Conservation (phyloP, 305 asterid species). For the Rubia occidens region DNA sequence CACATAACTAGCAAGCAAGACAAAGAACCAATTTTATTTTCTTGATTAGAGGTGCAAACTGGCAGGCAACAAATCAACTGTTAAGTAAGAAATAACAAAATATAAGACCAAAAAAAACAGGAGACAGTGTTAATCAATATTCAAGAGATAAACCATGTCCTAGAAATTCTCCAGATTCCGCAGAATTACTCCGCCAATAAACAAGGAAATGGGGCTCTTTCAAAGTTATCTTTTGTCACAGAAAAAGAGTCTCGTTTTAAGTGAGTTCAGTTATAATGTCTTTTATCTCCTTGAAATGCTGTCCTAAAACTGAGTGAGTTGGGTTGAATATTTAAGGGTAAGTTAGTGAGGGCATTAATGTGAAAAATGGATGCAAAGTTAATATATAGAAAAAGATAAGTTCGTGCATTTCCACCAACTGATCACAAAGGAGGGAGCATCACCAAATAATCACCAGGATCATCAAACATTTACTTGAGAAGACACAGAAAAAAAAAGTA, state of each 20-base stretch:
- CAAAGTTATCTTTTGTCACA: no score
- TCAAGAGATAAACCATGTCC: neutral
- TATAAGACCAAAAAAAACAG: neutral
- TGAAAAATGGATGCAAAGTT: neutral
- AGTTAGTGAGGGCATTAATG: neutral
- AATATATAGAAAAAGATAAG: neutral
- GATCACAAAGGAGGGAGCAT: no score
- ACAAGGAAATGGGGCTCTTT: no score
- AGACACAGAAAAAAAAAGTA: neutral
- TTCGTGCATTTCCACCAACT: no score
- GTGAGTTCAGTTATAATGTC: neutral
- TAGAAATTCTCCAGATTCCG: neutral
- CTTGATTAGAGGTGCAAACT: neutral
- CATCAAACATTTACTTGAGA: neutral
- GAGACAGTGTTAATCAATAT: neutral
- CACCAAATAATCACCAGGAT: neutral
- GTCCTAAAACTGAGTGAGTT: no score
- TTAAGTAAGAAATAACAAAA: neutral
- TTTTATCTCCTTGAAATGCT: neutral
- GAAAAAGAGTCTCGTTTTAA: no score
- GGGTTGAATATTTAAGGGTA: neutral
- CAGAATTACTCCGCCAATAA: neutral
- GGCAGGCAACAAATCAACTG: neutral
- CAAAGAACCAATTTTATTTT: neutral
- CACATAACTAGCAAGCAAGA: neutral